A percentile compares a stretch with the other conserved stretches of the same genome.
Conservation (phyloP, 2,329 filamentous ascomycete species). For the Hirsutella rhossiliensis region DNA sequence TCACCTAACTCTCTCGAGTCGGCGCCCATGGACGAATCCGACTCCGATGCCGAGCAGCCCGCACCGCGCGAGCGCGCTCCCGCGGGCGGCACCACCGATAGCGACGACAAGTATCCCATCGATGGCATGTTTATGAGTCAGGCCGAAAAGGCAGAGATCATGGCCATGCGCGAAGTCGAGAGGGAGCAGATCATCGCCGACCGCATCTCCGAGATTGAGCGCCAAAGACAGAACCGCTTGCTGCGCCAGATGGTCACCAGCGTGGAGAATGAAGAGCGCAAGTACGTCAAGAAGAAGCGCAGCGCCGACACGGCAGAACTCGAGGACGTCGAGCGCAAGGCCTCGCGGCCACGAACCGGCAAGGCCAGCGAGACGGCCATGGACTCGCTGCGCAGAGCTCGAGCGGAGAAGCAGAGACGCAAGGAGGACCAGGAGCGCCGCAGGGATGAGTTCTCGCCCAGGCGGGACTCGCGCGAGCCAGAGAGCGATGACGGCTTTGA, state of each 20-base stretch:
- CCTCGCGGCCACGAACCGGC: constrained; percentile 54
- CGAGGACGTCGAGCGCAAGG: constrained; percentile 64
- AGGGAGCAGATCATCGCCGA: constrained; percentile 85
- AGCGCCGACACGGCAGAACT: constrained; percentile 70
- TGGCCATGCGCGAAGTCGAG: constrained; percentile 79
- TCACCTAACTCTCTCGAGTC: constrained; percentile 68
- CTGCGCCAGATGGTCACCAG: constrained; percentile 64
- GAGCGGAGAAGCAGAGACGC: constrained; percentile 45
- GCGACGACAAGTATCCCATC: constrained; percentile 64
- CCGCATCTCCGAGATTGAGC: constrained; percentile 71
- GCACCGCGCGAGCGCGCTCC: constrained; percentile 26
- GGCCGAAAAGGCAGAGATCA: constrained; percentile 65
- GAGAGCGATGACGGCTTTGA: constrained; percentile 76
- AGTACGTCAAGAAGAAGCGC: constrained; percentile 49
- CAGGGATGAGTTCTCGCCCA: constrained; percentile 34
- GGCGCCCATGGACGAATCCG: constrained; percentile 81
- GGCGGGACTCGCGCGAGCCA: constrained; percentile 31
- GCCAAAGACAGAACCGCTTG: constrained; percentile 68
- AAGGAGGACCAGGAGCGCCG: constrained; percentile 46
- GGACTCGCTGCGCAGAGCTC: constrained; percentile 51
- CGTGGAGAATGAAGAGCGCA: constrained; percentile 50
- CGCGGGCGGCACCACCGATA: constrained; percentile 30
- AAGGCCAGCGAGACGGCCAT: constrained; percentile 46
- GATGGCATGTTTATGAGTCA: constrained; percentile 74
- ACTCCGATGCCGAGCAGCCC: constrained; percentile 41